Percentiles rank a stretch among this genome's conserved stretches.
Evolutionary conservation across 352 stramenopile species (phyloP).

Genomic region (Thraustochytrium sp.): DNA sequence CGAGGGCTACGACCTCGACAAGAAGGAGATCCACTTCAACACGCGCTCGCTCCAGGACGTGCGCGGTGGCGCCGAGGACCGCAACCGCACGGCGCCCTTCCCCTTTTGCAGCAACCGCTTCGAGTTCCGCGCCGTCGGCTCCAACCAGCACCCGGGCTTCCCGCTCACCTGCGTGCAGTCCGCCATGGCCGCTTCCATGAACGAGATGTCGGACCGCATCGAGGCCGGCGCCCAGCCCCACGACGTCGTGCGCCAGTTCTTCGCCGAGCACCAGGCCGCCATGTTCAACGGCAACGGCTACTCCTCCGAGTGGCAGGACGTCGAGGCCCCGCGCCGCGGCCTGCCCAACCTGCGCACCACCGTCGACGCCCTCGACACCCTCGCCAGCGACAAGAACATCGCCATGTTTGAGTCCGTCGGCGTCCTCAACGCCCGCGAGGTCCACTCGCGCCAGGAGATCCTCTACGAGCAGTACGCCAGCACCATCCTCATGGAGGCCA

Average conservation of each 20-base stretch:
- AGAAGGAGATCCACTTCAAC: constrained; percentile 61
- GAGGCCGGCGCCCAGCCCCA: constrained; percentile 57
- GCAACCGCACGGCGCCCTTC: constrained; percentile 79
- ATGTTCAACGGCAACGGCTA: constrained; percentile 83
- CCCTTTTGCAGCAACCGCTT: constrained; percentile 72
- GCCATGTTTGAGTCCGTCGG: constrained; percentile 67
- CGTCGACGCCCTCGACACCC: constrained; percentile 64
- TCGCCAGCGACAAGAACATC: constrained; percentile 66
- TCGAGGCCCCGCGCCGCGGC: constrained; percentile 64
- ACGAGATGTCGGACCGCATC: constrained; percentile 64
- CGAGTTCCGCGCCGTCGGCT: constrained; percentile 76
- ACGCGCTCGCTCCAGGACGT: constrained; percentile 47
- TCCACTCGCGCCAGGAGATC: constrained; percentile 61
- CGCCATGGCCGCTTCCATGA: constrained; percentile 71
- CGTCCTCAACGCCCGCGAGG: constrained; percentile 65
- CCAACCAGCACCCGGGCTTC: constrained; percentile 67
- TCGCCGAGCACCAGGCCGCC: constrained; percentile 67
- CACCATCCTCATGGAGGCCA: constrained; percentile 73
- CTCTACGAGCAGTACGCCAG: constrained; percentile 71
- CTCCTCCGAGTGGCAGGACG: constrained; percentile 55
- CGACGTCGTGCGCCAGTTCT: constrained; percentile 58
- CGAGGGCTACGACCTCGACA: constrained; percentile 48
- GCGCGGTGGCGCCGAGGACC: constrained; percentile 57
- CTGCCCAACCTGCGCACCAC: constrained; percentile 68
- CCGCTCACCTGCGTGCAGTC: constrained; percentile 75